Conservation (phyloP, 805 yeast genomes). For the Barnettozyma californica region DNA sequence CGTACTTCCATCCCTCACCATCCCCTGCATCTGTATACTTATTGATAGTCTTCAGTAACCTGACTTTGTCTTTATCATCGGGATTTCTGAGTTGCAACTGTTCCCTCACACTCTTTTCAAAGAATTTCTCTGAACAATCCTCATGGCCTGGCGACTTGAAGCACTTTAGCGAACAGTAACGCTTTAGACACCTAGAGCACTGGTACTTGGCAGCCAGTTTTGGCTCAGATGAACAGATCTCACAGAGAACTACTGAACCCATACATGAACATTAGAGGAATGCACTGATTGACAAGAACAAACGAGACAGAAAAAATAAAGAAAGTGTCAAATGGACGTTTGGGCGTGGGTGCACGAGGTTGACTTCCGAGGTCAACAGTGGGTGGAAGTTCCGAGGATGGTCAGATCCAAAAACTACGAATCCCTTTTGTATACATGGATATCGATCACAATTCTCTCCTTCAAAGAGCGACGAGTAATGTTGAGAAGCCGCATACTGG, state of each 20-base stretch:
- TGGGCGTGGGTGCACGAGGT: too few species aligned
- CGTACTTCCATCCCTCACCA: conserved; percentile 6
- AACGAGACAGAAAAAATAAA: neutral
- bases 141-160: conserved; percentile 9
- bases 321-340: neutral
- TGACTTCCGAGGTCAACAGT: neutral
- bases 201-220: conserved; percentile 1
- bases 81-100: neutral
- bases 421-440: neutral
- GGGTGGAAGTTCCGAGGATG: neutral
- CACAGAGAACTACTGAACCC: neutral
- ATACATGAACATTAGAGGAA: neutral
- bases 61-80: conserved; percentile 4
- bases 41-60: conserved; percentile 2
- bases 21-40: neutral
- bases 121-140: conserved; percentile 6
- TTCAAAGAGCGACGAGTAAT: neutral
- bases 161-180: conserved; percentile 10
- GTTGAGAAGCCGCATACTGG: neutral
- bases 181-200: conserved; percentile 7
- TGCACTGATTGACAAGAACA: neutral
- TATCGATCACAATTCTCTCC: neutral
- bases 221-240: neutral
- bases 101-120: conserved; percentile 3
- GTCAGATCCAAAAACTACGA: neutral